Evolutionary conservation across 345 rosid species (phyloP).

Genomic region (Eucalyptus rudis): DNA sequence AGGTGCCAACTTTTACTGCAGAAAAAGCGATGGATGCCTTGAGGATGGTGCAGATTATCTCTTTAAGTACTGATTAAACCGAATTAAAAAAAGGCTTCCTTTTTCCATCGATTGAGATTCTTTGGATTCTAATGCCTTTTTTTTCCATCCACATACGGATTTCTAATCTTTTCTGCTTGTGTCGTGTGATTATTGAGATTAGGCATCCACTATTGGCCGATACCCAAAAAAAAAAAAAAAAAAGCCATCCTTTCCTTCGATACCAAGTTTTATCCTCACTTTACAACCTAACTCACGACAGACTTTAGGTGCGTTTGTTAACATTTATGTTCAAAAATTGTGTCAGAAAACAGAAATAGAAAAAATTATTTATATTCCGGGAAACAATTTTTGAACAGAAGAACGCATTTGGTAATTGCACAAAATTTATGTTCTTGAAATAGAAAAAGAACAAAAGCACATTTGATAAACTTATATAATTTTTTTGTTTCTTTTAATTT

Average conservation of each 20-base stretch:
- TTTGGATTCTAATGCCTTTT: neutral
- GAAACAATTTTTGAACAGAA: too few species aligned
- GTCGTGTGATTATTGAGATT: neutral
- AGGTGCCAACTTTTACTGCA: neutral
- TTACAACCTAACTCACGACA: neutral
- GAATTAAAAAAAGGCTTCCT: neutral
- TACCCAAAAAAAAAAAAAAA: neutral
- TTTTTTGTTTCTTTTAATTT: too few species aligned
- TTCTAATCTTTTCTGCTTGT: neutral
- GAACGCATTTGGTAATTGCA: rapidly evolving
- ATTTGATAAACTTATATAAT: too few species aligned
- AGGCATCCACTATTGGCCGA: neutral
- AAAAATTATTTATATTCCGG: too few species aligned
- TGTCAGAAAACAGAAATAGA: rapidly evolving
- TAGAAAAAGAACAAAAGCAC: rapidly evolving
- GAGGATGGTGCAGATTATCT: neutral
- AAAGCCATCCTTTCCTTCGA: neutral
- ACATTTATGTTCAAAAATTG: rapidly evolving
- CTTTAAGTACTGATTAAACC: neutral
- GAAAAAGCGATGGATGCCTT: neutral
- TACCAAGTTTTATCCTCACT: neutral
- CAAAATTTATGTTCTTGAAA: rapidly evolving
- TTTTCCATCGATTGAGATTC: neutral
- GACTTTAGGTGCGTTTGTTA: too few species aligned
- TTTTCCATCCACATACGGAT: neutral